Percentiles rank a stretch among this genome's conserved stretches.
Conservation (phyloP, 2,329 filamentous ascomycete species). For the Arthrobotrys iridis region DNA sequence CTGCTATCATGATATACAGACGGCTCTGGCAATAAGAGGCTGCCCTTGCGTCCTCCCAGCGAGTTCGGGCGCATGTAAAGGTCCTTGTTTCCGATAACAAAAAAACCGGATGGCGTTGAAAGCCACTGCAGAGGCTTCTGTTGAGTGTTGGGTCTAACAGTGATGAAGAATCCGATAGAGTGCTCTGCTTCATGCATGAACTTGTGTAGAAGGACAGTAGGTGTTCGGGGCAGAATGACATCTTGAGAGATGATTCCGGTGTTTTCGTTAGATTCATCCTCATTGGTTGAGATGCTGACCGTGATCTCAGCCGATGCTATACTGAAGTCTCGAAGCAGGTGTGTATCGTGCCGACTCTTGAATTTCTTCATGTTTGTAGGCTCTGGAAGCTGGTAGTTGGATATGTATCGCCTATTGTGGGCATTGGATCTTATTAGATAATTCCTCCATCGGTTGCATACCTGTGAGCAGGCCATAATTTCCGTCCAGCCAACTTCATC, state of each 20-base stretch:
- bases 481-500: slow-evolving; percentile 49
- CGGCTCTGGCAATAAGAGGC: neutral
- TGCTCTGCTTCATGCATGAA: slow-evolving; percentile 45
- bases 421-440: slow-evolving; percentile 23
- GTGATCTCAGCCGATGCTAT: slow-evolving; percentile 20
- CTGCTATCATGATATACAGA: slow-evolving; percentile 12
- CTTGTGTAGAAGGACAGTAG: slow-evolving; percentile 30
- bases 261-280: neutral
- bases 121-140: neutral
- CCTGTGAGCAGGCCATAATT: slow-evolving; percentile 29
- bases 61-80: slow-evolving; percentile 22
- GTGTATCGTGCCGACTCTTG: slow-evolving; percentile 15
- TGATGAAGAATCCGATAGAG: slow-evolving; percentile 43
- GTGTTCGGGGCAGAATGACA: slow-evolving; percentile 11
- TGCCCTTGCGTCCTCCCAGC: slow-evolving; percentile 24
- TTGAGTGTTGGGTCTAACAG: neutral
- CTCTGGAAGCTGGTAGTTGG: slow-evolving; percentile 15
- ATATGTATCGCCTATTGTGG: slow-evolving; percentile 27
- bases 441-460: slow-evolving; percentile 42
- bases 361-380: slow-evolving; percentile 8
- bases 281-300: slow-evolving; percentile 25
- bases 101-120: slow-evolving; percentile 26
- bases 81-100: slow-evolving; percentile 27
- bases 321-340: neutral
- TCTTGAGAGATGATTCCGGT: slow-evolving; percentile 22